Evolutionary conservation across 179 eudicot genomes (phyloP).

Genomic region (Camellia oleifera): DNA sequence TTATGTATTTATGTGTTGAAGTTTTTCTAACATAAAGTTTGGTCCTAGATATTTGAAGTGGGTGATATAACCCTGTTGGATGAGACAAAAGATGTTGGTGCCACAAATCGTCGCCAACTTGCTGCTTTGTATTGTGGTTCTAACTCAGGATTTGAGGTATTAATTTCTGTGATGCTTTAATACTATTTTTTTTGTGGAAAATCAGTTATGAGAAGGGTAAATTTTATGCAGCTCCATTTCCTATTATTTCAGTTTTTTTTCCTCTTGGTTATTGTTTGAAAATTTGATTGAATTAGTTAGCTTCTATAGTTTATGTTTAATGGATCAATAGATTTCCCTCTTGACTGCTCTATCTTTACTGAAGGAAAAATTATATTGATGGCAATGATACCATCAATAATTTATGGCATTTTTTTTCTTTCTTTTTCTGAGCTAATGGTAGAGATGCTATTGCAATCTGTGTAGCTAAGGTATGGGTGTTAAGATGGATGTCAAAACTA

Average conservation of each 20-base stretch:
- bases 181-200: not conserved
- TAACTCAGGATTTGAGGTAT: constrained; percentile 95
- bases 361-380: not conserved
- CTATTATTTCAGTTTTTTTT: not conserved
- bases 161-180: constrained; percentile 8
- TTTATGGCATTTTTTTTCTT: not conserved
- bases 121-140: constrained; percentile 93
- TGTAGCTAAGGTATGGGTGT: not conserved
- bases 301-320: not conserved
- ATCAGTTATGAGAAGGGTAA: not conserved
- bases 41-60: constrained; percentile 79
- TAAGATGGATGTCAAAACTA: constrained; percentile 2
- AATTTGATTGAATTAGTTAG: not conserved
- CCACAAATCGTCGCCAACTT: constrained; percentile 72
- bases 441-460: no score
- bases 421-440: not conserved
- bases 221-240: not conserved
- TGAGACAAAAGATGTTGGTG: constrained; percentile 81
- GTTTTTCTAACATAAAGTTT: not conserved
- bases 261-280: not conserved
- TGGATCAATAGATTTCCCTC: not conserved
- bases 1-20: not conserved
- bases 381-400: not conserved
- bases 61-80: constrained; percentile 75
- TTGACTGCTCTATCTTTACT: not conserved